These are phyloP conservation scores for Rhizopogon rudus DNA, from an alignment of 768 basidiomycete genomes.

Conservation along the genomic window DNA sequence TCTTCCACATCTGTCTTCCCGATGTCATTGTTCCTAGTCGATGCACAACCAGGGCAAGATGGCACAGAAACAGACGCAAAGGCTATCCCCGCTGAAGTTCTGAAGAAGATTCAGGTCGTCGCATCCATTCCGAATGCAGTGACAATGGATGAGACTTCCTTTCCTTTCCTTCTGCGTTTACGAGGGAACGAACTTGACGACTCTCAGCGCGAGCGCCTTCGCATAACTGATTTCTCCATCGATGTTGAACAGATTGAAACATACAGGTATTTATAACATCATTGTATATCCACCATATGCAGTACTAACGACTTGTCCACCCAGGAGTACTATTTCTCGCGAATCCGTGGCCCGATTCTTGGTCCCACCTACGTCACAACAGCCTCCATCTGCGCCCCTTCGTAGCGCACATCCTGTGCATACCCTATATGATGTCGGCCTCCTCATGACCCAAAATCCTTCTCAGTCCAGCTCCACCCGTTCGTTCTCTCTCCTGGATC, in stretches of 20 bases:
- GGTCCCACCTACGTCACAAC: conserved; percentile 47
- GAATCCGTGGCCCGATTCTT: conserved; percentile 45
- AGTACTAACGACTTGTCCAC: conserved; percentile 6
- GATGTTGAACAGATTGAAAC: conserved; percentile 62
- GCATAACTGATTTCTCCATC: conserved; percentile 49
- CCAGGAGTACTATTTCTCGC: conserved; percentile 37
- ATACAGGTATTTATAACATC: conserved; percentile 53
- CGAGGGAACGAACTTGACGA: conserved; percentile 48
- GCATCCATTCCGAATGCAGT: conserved; percentile 56
- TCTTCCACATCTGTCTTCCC: conserved; percentile 24
- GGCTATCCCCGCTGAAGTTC: conserved; percentile 44
- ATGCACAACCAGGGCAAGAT: conserved; percentile 25
- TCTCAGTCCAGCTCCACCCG: conserved; percentile 22
- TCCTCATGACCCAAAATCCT: conserved; percentile 23
- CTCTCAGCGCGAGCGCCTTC: conserved; percentile 49
- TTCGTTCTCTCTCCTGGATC: conserved; percentile 46
- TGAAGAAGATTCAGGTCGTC: conserved; percentile 61
- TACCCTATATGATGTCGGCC: conserved; percentile 42
- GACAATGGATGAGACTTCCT: conserved; percentile 36
- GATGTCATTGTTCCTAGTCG: conserved; percentile 39
- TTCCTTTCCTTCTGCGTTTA: conserved; percentile 59
- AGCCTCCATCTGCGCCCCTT: conserved; percentile 63
- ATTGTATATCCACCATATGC: not conserved
- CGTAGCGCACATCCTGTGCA: conserved; percentile 45
- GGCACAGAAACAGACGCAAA: conserved; percentile 6